Evolutionary conservation across 2,329 filamentous ascomycete genomes (phyloP), one percentile per base, ranked within the genome.

Genomic region (Aspergillus sp.): DNA sequence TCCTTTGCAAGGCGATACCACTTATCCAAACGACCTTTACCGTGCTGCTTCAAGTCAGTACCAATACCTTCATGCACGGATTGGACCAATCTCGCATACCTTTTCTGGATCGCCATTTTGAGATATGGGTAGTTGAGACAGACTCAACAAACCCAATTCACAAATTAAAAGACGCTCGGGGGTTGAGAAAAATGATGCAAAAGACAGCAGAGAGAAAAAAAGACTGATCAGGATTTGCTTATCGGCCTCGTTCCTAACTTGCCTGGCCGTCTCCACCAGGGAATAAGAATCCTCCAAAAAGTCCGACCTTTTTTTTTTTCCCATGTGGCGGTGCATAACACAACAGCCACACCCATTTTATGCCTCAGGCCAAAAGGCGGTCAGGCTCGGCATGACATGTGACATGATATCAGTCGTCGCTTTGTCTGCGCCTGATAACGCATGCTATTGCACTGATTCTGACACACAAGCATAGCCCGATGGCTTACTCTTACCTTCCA

Each of bases 1-100:
- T 98, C 93, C 71, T 98, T 98, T 49, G 93, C 93, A 60, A 97
- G 83, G 66, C 90, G 91, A 73, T 97, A 98, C 88, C 90, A 97
- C 72, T 97, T 96, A 72, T 98, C 93, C 61, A 96, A 78, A 81
- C 91, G 90, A 70, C 91, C 91, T 75, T 97, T 97, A 73, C 90
- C 91, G 74, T 95, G 87, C 79, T 80, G 54, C 44, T 47, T 42
- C 45, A 13, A 37, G 52, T 67, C 44, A 72, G 59, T 62, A 64
- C 32, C 33, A 37, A 39, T 9, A 37, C 26, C 29, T 32, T 39
- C 6, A 43, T 36, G n/a, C n/a, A 11, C 34, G 28, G 5, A 37
- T 30, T 13, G 40, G 43, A 39, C 36, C 46, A 29, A 52, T 39
- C 40, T 46, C 46, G 34, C 62, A 42, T 54, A 77, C 78, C 73